A percentile compares a stretch with the other conserved stretches of the same genome.
These are phyloP conservation scores for Globisporangium cederbergense DNA, from an alignment of 352 stramenopile species.

Conservation along the genomic window DNA sequence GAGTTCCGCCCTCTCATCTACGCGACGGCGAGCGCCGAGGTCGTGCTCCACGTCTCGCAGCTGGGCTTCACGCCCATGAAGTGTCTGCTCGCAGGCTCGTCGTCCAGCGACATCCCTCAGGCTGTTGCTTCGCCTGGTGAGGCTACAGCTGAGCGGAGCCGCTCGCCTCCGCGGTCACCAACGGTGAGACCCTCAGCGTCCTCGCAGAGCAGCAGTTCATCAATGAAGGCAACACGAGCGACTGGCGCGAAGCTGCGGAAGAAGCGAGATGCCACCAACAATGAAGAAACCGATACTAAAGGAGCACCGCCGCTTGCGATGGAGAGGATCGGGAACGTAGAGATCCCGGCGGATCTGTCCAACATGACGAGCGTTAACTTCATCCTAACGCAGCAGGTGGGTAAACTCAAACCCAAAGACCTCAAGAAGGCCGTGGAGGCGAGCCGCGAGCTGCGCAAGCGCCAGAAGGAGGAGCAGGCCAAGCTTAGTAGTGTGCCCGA, in stretches of 20 bases:
- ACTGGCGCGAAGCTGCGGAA: conserved; percentile 8
- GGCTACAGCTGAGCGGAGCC: neutral
- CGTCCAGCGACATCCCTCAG: conserved; percentile 26
- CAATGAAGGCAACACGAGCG: neutral
- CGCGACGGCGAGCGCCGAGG: conserved; percentile 58
- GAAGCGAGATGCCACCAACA: conserved; percentile 5
- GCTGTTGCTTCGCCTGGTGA: neutral
- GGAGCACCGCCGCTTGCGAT: conserved; percentile 5
- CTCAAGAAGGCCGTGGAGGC: conserved; percentile 85
- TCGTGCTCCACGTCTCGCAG: conserved; percentile 77
- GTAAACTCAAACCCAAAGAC: conserved; percentile 89
- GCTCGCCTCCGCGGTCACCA: neutral
- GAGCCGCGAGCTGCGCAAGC: conserved; percentile 58
- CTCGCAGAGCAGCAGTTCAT: neutral
- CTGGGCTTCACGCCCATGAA: conserved; percentile 61
- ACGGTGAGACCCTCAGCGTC: neutral
- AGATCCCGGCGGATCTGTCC: conserved; percentile 66
- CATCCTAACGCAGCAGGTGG: conserved; percentile 84
- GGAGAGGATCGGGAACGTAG: conserved; percentile 47
- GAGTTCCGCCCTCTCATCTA: conserved; percentile 68
- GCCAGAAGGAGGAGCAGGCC: conserved; percentile 63
- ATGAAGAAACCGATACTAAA: conserved; percentile 10
- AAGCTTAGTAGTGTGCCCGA: conserved; percentile 26
- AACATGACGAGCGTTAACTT: conserved; percentile 71
- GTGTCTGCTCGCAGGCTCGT: conserved; percentile 68